Percentiles rank a stretch among this genome's conserved stretches.
These are phyloP conservation scores for Phytophthora tubulina DNA, from an alignment of 352 stramenopile species.

Conservation along the genomic window DNA sequence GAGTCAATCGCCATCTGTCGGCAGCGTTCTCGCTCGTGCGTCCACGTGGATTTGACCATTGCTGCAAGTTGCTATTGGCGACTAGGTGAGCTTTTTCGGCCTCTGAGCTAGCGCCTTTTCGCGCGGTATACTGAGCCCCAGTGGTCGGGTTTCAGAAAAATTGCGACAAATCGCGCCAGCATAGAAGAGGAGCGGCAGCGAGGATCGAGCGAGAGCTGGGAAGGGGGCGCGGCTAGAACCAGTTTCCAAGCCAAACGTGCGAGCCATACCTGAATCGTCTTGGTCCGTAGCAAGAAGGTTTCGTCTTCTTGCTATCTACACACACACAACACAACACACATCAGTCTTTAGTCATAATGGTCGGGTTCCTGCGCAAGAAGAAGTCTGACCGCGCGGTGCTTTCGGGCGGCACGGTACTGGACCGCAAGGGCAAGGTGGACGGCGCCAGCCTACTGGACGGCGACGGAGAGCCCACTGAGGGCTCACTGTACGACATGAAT, in stretches of 20 bases:
- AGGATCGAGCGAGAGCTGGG: constrained; percentile 38
- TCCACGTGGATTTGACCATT: constrained; percentile 44
- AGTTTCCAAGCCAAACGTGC: constrained; percentile 32
- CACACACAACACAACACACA: constrained; percentile 9
- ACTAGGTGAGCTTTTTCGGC: constrained; percentile 21
- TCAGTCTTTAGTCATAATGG: constrained; percentile 46
- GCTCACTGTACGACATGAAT: constrained; percentile 76
- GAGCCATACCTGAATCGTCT: constrained; percentile 48
- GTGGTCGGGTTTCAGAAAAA: constrained; percentile 32
- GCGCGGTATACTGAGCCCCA: constrained; percentile 22
- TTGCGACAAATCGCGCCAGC: constrained; percentile 42
- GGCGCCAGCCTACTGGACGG: constrained; percentile 84
- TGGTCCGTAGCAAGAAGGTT: constrained; percentile 15
- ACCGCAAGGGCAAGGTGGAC: constrained; percentile 88
- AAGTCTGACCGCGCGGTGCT: constrained; percentile 79
- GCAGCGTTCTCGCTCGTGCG: constrained; percentile 32
- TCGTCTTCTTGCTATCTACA: constrained; percentile 21
- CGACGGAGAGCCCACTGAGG: constrained; percentile 79
- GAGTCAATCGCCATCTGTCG: constrained; percentile 35
- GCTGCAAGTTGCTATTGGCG: constrained; percentile 8
- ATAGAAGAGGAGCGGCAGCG: constrained; percentile 41
- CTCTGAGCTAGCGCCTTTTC: constrained; percentile 42
- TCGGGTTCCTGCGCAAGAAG: constrained; percentile 89
- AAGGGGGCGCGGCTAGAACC: constrained; percentile 20
- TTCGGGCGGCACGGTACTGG: constrained; percentile 76